Evolutionary conservation across 176 grass and related monocot genomes (phyloP).

Genomic region (Carex kokanica): DNA sequence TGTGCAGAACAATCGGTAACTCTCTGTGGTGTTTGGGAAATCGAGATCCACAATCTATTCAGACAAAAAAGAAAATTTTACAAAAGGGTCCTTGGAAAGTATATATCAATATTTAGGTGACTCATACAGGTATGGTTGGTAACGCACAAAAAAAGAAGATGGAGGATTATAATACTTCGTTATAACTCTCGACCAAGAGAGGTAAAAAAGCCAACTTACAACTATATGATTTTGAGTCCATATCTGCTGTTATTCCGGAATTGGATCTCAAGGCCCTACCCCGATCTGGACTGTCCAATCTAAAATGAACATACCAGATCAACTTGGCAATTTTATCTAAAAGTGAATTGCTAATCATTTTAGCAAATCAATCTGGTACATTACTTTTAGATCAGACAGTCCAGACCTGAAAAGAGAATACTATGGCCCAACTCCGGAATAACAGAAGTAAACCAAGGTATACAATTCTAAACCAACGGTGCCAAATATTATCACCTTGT

Average conservation of each 20-base stretch:
- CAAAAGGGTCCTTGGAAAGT: background rate
- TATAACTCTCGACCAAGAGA: background rate
- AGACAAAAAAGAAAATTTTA: conserved; percentile 23
- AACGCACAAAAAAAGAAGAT: background rate
- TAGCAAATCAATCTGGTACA: background rate
- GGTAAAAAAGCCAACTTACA: background rate
- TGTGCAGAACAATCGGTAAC: conserved; percentile 84
- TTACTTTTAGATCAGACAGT: background rate
- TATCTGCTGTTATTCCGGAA: background rate
- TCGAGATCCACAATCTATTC: conserved; percentile 81
- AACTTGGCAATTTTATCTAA: background rate
- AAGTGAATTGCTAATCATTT: background rate
- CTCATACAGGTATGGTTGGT: background rate
- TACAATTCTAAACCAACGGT: conserved; percentile 8
- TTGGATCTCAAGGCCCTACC: background rate
- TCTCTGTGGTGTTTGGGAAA: conserved; percentile 86
- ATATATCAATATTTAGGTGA: background rate
- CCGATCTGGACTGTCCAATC: background rate
- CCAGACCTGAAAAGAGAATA: background rate
- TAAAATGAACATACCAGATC: background rate
- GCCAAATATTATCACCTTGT: conserved; percentile 49
- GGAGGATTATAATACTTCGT: background rate
- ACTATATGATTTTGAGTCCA: background rate
- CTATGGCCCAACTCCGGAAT: background rate
- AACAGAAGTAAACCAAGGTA: background rate